Conservation (phyloP, 805 yeast species). For the Wickerhamiella sergipiensis region DNA sequence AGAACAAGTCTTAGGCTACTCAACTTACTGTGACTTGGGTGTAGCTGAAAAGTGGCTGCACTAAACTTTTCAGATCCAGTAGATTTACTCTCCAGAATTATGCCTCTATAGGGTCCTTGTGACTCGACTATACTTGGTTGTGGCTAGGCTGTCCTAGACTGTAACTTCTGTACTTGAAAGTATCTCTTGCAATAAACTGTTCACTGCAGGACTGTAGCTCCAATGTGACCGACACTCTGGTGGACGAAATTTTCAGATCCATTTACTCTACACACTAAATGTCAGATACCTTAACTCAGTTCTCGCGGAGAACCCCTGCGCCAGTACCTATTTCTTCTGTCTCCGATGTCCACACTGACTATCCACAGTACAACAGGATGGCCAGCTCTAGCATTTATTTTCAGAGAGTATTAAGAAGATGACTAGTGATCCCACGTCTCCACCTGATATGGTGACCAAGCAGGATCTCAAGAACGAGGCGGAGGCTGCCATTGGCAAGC, state of each 20-base stretch:
- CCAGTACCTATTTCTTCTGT: conserved; percentile 20
- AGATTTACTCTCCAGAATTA: too few relatives aligned
- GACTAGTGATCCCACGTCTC: not conserved
- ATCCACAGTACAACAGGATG: conserved; percentile 6
- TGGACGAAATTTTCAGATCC: too few relatives aligned
- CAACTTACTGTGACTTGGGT: too few relatives aligned
- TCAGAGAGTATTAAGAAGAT: conserved; percentile 2
- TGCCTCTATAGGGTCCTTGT: too few relatives aligned
- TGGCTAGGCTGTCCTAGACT: too few relatives aligned
- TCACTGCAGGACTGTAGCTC: too few relatives aligned
- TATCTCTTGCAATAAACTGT: too few relatives aligned
- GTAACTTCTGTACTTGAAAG: too few relatives aligned
- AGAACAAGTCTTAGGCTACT: conserved; percentile 34
- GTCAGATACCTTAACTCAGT: not conserved
- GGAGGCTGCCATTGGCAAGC: conserved; percentile 1
- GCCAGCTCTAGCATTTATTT: conserved; percentile 12
- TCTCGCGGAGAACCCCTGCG: not conserved
- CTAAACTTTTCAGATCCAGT: too few relatives aligned
- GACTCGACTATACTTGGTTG: too few relatives aligned
- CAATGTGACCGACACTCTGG: too few relatives aligned
- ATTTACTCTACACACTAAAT: not conserved
- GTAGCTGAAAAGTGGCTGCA: too few relatives aligned
- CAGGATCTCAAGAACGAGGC: conserved; percentile 1
- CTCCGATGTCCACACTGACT: conserved; percentile 41
- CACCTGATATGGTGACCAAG: not conserved